These are phyloP conservation scores for Penicillium sp. DNA, from an alignment of 2,329 filamentous ascomycete species.

Conservation along the genomic window DNA sequence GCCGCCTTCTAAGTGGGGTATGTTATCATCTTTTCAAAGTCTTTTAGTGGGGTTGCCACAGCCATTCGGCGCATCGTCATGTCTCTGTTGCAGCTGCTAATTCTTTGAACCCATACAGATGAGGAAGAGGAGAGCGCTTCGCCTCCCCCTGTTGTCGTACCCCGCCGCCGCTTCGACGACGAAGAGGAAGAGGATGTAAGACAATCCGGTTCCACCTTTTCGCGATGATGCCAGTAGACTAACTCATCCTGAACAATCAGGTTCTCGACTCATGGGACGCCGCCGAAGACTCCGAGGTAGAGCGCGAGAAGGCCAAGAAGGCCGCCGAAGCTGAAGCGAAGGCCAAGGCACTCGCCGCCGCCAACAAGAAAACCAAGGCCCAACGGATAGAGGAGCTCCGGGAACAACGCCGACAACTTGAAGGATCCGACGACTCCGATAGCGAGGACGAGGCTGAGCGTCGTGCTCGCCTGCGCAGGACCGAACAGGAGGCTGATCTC, in stretches of 20 bases:
- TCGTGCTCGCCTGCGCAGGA: slow-evolving; percentile 69
- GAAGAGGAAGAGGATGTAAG: slow-evolving; percentile 83
- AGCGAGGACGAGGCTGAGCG: slow-evolving; percentile 67
- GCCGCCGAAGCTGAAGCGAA: slow-evolving; percentile 82
- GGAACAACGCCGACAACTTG: slow-evolving; percentile 59
- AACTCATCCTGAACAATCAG: slow-evolving; percentile 43
- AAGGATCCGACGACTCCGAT: slow-evolving; percentile 55
- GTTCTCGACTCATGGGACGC: slow-evolving; percentile 97
- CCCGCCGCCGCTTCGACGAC: slow-evolving; percentile 77
- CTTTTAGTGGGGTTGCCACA: neutral
- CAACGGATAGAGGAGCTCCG: slow-evolving; percentile 80
- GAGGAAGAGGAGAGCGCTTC: slow-evolving; percentile 53
- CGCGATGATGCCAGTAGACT: slow-evolving; percentile 2
- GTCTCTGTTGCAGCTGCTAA: slow-evolving; percentile 6
- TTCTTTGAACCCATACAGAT: slow-evolving; percentile 12
- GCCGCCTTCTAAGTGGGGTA: slow-evolving; percentile 51
- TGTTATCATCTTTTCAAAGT: slow-evolving; percentile 28
- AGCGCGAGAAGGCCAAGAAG: slow-evolving; percentile 91
- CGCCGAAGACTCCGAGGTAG: slow-evolving; percentile 92
- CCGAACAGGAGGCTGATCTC: slow-evolving; percentile 84
- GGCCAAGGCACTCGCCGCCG: slow-evolving; percentile 80
- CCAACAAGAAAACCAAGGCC: slow-evolving; percentile 83
- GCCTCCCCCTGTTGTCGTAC: slow-evolving; percentile 45
- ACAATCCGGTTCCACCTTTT: slow-evolving; percentile 9
- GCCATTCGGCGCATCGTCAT: slow-evolving; percentile 5